These are phyloP conservation scores for Crinitomyces ghanaensis DNA, from an alignment of 805 yeast species.

Conservation along the genomic window DNA sequence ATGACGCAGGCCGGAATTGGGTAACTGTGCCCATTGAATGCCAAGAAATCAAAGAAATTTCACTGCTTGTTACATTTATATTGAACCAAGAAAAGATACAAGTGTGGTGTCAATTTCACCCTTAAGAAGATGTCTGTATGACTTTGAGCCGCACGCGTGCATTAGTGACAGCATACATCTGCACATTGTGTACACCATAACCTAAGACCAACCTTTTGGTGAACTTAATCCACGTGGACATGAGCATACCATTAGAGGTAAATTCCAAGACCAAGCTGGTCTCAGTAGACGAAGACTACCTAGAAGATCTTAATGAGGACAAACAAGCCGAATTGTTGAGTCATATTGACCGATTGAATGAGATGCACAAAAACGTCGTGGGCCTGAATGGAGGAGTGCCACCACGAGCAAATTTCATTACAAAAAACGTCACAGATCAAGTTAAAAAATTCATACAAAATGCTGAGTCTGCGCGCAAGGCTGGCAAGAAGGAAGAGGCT, in stretches of 20 bases:
- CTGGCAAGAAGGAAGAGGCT: slow-evolving; percentile 25
- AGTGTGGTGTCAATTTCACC: background rate
- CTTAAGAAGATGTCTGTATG: too few relatives aligned
- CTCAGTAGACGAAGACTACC: slow-evolving; percentile 9
- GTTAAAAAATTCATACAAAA: slow-evolving; percentile 26
- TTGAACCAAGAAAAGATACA: background rate
- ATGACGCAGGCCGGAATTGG: slow-evolving; percentile 23
- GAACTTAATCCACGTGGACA: background rate
- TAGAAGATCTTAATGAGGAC: slow-evolving; percentile 6
- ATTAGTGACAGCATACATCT: too few relatives aligned
- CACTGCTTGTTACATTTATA: background rate
- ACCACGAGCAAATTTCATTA: slow-evolving; percentile 23
- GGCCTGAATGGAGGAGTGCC: slow-evolving; percentile 26
- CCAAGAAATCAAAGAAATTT: background rate
- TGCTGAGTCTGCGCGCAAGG: slow-evolving; percentile 22
- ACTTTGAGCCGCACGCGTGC: too few relatives aligned
- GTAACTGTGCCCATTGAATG: slow-evolving; percentile 13
- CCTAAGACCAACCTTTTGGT: too few relatives aligned
- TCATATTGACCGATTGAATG: slow-evolving; percentile 22
- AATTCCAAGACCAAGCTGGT: slow-evolving; percentile 16
- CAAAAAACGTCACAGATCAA: slow-evolving; percentile 19
- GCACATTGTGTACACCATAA: too few relatives aligned
- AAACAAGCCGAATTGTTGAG: slow-evolving; percentile 15
- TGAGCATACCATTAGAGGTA: slow-evolving; percentile 13
- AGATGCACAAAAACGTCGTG: slow-evolving; percentile 22